Conservation (phyloP, 75 land plant genomes). For the Selaginella moellendorffii region DNA sequence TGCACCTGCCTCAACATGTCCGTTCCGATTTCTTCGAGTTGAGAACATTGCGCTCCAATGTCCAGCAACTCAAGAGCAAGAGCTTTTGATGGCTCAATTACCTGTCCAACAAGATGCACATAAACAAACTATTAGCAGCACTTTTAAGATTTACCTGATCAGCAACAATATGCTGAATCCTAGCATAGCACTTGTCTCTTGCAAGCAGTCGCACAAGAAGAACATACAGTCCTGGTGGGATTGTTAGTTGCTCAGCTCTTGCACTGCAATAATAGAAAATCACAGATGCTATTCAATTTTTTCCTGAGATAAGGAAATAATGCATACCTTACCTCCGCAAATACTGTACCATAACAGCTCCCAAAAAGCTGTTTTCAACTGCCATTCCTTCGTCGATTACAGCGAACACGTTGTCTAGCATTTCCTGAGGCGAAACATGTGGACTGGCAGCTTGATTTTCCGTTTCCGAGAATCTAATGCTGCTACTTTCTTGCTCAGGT, state of each 20-base stretch:
- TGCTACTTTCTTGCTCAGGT: too few relatives aligned
- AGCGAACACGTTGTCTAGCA: constrained; percentile 61
- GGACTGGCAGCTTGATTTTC: constrained; percentile 27
- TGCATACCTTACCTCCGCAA: constrained; percentile 46
- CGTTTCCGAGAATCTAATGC: constrained; percentile 24
- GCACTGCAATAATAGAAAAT: too few relatives aligned
- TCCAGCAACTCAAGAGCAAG: constrained; percentile 74
- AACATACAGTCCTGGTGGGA: constrained; percentile 50
- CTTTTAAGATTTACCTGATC: constrained; percentile 39
- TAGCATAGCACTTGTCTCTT: constrained; percentile 47
- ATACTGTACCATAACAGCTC: constrained; percentile 64
- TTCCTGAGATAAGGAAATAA: neutral
- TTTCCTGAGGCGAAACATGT: constrained; percentile 74
- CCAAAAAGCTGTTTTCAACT: constrained; percentile 58
- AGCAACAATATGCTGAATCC: constrained; percentile 41
- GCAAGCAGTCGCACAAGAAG: constrained; percentile 61
- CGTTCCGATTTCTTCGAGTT: constrained; percentile 44
- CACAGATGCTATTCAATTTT: too few relatives aligned
- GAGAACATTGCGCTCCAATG: constrained; percentile 38
- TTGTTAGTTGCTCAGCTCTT: constrained; percentile 46
- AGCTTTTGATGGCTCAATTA: constrained; percentile 83
- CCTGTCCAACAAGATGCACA: constrained; percentile 26
- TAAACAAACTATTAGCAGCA: neutral
- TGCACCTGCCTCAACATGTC: constrained; percentile 62
- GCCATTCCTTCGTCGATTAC: constrained; percentile 76